Evolutionary conservation across 495 filamentous ascomycete genomes (phyloP).

Genomic region (Mycothermus thermophilus): DNA sequence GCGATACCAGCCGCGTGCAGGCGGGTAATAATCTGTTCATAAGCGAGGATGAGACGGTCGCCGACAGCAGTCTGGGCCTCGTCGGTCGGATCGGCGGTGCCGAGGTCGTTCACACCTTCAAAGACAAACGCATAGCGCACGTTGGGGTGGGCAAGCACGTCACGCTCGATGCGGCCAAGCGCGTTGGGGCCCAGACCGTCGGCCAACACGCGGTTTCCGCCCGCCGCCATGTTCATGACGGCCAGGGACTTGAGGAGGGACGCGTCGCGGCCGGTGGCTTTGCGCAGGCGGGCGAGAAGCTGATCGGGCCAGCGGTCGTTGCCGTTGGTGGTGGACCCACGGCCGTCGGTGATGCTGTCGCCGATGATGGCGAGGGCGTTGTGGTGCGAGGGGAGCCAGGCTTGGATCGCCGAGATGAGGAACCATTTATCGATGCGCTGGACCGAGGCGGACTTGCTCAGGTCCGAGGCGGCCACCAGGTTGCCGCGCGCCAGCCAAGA

Average conservation of each 20-base stretch:
- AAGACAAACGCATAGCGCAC: slow-evolving; percentile 45
- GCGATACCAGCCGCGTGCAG: slow-evolving; percentile 38
- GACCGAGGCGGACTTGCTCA: slow-evolving; percentile 11
- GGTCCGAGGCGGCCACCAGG: slow-evolving; percentile 24
- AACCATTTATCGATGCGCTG: slow-evolving; percentile 31
- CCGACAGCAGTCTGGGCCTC: slow-evolving; percentile 29
- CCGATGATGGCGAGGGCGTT: slow-evolving; percentile 44
- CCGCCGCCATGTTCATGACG: slow-evolving; percentile 51
- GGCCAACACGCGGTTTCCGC: slow-evolving; percentile 47
- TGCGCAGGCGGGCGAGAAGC: slow-evolving; percentile 35
- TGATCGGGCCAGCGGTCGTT: slow-evolving; percentile 55
- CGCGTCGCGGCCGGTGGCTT: slow-evolving; percentile 9
- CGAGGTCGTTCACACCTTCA: slow-evolving; percentile 54
- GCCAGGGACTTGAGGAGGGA: slow-evolving; percentile 29
- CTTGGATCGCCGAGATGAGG: slow-evolving; percentile 43
- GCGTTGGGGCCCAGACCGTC: slow-evolving; percentile 48
- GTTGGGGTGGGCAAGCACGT: slow-evolving; percentile 40
- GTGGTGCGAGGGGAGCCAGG: slow-evolving; percentile 13
- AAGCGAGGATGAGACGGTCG: slow-evolving; percentile 38
- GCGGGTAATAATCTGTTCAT: slow-evolving; percentile 40
- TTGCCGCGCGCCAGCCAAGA: slow-evolving; percentile 39
- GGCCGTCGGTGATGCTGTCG: slow-evolving; percentile 56
- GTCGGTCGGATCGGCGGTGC: slow-evolving; percentile 29
- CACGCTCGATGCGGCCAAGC: slow-evolving; percentile 44
- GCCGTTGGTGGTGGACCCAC: slow-evolving; percentile 41